Base-by-base conservation (phyloP, 352 stramenopile species). In the Phytophthora multivora region DNA sequence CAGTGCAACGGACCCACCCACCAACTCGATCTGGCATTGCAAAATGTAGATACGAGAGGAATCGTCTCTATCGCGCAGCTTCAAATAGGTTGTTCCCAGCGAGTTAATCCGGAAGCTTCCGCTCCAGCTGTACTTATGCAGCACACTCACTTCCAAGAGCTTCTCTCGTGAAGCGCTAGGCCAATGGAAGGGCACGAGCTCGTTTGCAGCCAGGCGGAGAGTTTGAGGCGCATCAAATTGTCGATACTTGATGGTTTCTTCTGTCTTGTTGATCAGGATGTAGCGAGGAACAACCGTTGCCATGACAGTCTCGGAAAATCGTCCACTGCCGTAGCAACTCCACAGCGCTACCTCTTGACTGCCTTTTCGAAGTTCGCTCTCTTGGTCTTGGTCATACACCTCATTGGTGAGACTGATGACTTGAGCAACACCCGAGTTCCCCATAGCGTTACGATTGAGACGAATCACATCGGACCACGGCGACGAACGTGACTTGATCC, bases 201-300 rank as follows among this genome's bases (percentile, higher is more conserved):
- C 86, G n/a, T 96, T 89, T 1, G 81, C 63, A 50, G 71, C 76
- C 33, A 94, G 40, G 12, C 79, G 82, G 36, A 89, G 84, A 8
- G 88, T 96, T 50, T 90, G 79, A 26, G 83, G 86, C 11, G 82
- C 83, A 60, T 86, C 76, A 21, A 88, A 65, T 70, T 95, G 88
- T 0, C 88, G 86, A 49, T 93, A 96, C 65, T 93, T 94, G 35
- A 96, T 87, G 0, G 82, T 88, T 33, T 92, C 78, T 28, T 76
- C 77, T 12, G 88, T 96, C 47, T 88, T 83, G 49, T 96, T 96
- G 62, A 96, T 95, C 53, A 96, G 63, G 46, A 96, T 89, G 52
- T 96, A 95, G 7, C 86, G 83, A 39, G 86, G 88, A 11, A 95
- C 86, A 36, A 96, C 82, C 11, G 88, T 96, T 5, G 86, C 86